Base-by-base conservation (phyloP, 1,139 yeast genomes). In the Pichiaceae sp. region DNA sequence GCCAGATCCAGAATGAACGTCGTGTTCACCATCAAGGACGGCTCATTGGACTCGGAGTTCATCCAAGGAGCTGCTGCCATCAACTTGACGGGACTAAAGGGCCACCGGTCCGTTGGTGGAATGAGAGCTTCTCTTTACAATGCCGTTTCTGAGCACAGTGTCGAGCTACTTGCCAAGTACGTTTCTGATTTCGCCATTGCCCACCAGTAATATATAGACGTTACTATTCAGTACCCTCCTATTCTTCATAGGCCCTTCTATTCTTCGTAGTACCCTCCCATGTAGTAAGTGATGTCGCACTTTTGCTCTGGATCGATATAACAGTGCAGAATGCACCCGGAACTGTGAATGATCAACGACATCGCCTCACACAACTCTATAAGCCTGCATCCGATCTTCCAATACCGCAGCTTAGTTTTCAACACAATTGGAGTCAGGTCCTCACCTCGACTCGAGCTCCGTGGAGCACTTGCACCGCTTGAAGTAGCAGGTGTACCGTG, bases 61-160 rank as follows among this genome's bases (percentile, higher is more conserved):
- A 55, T 89, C 43, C 64, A 73, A 43, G 76, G 69, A 36, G 75
- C 73, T 19, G 72, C 63, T 31, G 66, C 56, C 29, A 66, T 64
- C 17, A 54, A 60, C 1, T 66, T 89, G 45, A 64, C 75, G 12
- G 97, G 96, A 3, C 69, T 91, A 52, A 86, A 89, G 63, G 98
- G 98, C 20, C 97, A 91, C 59, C 75, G 98, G 59, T 84, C 96
- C 8, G 97, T 91, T 34, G 97, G 97, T 34, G 98, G 98, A 29
- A 82, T 89, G 64, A 80, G 98, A 61, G 91, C 95, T 17, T 87
- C 96, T 12, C 68, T 87, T 40, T 85, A 91, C 60, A 91, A 91
- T 54, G 96, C 97, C 12, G 84, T 91, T 33, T 58, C 78, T 8
- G 64, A 75, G 36, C 68, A 70, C 33, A 77, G 91, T 48, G 81